These are phyloP conservation scores for Stagonosporopsis tanaceti DNA, from an alignment of 2,329 filamentous ascomycete species.

Conservation along the genomic window DNA sequence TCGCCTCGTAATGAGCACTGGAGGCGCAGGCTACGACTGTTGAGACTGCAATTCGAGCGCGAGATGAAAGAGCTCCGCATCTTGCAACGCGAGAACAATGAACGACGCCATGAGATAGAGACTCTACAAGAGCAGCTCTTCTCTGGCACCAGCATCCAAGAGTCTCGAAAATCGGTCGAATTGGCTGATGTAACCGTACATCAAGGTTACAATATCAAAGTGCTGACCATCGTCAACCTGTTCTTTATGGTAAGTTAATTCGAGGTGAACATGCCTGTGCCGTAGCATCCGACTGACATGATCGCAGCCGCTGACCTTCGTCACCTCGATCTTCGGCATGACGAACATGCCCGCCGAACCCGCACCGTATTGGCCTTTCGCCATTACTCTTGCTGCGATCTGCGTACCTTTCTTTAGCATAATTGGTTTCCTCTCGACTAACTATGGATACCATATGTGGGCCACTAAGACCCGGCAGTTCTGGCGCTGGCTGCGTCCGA, in stretches of 20 bases:
- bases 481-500: constrained; percentile 39
- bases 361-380: constrained; percentile 50
- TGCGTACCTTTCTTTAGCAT: constrained; percentile 58
- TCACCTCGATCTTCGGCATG: constrained; percentile 67
- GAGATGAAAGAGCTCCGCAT: constrained; percentile 60
- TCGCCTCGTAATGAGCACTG: constrained; percentile 59
- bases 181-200: constrained; percentile 59
- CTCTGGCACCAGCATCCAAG: constrained; percentile 68
- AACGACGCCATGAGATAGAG: constrained; percentile 63
- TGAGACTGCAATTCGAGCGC: constrained; percentile 60
- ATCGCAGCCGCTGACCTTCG: constrained; percentile 63
- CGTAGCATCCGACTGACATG: not conserved
- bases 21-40: constrained; percentile 56
- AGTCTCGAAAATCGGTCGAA: constrained; percentile 67
- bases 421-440: constrained; percentile 55
- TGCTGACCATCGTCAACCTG: constrained; percentile 66
- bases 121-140: constrained; percentile 69
- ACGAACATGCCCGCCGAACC: constrained; percentile 54
- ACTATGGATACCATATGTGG: constrained; percentile 51
- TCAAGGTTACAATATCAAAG: constrained; percentile 69
- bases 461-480: constrained; percentile 38
- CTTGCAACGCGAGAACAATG: constrained; percentile 61
- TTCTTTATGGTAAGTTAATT: constrained; percentile 58
- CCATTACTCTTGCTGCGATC: constrained; percentile 51
- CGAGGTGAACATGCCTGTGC: not conserved